Percentiles rank a stretch among this genome's conserved stretches.
Conservation (phyloP, 2,329 filamentous ascomycete genomes). For the Claviceps arundinis region DNA sequence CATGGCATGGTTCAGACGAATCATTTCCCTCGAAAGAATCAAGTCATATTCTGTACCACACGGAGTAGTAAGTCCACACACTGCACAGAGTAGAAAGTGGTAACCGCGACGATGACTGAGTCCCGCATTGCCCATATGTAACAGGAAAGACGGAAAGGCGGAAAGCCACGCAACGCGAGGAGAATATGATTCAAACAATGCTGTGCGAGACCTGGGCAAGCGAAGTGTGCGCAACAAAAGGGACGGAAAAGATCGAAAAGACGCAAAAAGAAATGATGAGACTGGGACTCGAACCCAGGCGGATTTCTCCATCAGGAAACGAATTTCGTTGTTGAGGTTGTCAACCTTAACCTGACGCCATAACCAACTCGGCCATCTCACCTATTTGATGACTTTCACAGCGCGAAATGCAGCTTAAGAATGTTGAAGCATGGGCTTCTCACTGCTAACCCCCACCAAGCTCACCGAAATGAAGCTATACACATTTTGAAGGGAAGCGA, state of each 20-base stretch:
- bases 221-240: neutral
- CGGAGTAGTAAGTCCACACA: no score
- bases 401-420: fast-evolving
- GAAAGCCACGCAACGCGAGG: no score
- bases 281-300: neutral
- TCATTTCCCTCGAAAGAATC: no score
- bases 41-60: no score
- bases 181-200: no score
- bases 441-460: neutral
- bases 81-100: no score
- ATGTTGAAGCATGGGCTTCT: fast-evolving
- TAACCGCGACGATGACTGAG: no score
- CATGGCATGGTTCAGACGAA: no score
- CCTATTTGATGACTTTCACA: fast-evolving
- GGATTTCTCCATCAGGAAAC: neutral
- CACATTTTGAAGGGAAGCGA: neutral
- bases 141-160: no score
- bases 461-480: neutral
- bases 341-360: conserved; percentile 22
- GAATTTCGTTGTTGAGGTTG: conserved; percentile 11
- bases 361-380: conserved; percentile 13
- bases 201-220: no score
- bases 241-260: neutral
- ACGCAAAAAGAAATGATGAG: neutral
- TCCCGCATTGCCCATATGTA: no score